Evolutionary conservation across 805 yeast genomes (phyloP).

Genomic region (Sugiyamaella mastotermitis): DNA sequence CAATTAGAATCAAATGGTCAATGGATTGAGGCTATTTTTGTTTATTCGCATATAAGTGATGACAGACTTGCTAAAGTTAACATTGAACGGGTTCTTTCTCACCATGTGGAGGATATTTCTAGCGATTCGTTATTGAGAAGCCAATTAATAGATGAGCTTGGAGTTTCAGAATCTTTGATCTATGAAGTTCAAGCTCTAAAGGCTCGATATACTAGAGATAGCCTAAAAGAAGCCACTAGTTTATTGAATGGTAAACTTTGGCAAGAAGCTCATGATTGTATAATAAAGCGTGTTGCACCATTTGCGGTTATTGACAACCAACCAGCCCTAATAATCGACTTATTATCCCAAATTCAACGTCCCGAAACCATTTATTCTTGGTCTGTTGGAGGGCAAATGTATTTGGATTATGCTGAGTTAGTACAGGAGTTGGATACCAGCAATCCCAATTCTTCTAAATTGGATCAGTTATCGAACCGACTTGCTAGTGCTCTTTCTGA

Average conservation of each 20-base stretch:
- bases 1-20: conserved; percentile 44
- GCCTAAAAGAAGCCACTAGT: conserved; percentile 53
- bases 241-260: conserved; percentile 55
- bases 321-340: conserved; percentile 16
- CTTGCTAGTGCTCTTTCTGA: conserved; percentile 10
- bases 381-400: conserved; percentile 32
- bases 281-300: conserved; percentile 66
- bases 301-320: conserved; percentile 50
- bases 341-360: conserved; percentile 22
- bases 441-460: neutral
- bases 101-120: conserved; percentile 19
- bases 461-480: conserved; percentile 3
- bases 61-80: conserved; percentile 40
- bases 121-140: neutral
- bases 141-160: conserved; percentile 34
- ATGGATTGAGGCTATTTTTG: conserved; percentile 57
- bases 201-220: conserved; percentile 44
- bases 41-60: conserved; percentile 49
- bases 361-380: conserved; percentile 23
- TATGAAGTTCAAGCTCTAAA: conserved; percentile 56
- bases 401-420: conserved; percentile 27
- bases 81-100: conserved; percentile 30
- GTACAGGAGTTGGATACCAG: conserved; percentile 5
- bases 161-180: conserved; percentile 43
- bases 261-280: conserved; percentile 56